These are phyloP conservation scores for Leptographium galeiforme DNA, from an alignment of 2,329 filamentous ascomycete species.

Conservation along the genomic window DNA sequence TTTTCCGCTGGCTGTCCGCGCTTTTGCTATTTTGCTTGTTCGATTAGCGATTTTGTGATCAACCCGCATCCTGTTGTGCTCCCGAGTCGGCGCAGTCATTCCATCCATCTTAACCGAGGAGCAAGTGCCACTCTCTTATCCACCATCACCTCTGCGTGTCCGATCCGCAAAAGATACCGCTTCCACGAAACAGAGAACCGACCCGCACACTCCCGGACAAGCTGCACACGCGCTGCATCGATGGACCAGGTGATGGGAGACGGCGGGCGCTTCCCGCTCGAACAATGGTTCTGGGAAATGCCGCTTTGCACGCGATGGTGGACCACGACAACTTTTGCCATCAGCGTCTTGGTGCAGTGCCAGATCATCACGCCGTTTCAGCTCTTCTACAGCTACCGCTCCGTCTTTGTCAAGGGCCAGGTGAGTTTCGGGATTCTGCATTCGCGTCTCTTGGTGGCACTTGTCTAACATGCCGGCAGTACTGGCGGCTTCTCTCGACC, in stretches of 20 bases:
- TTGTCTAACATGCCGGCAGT: conserved; percentile 37
- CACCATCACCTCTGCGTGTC: too few species aligned
- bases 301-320: conserved; percentile 91
- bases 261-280: conserved; percentile 60
- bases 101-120: too few species aligned
- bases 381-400: conserved; percentile 89
- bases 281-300: conserved; percentile 99
- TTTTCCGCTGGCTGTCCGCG: too few species aligned
- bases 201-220: neutral
- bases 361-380: conserved; percentile 87
- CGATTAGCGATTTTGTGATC: too few species aligned
- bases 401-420: conserved; percentile 85
- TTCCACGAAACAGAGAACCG: neutral
- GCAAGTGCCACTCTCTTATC: too few species aligned
- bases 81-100: too few species aligned
- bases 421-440: conserved; percentile 33
- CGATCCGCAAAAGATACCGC: too few species aligned
- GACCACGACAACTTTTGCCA: conserved; percentile 84
- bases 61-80: too few species aligned
- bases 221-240: neutral
- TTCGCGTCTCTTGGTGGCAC: neutral
- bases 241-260: conserved; percentile 41
- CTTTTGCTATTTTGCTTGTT: too few species aligned
- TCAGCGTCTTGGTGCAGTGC: conserved; percentile 83
- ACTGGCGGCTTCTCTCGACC: conserved; percentile 90